Conservation (phyloP, 371 early-diverging fungal genomes). For the Syncephalis fuscata region DNA sequence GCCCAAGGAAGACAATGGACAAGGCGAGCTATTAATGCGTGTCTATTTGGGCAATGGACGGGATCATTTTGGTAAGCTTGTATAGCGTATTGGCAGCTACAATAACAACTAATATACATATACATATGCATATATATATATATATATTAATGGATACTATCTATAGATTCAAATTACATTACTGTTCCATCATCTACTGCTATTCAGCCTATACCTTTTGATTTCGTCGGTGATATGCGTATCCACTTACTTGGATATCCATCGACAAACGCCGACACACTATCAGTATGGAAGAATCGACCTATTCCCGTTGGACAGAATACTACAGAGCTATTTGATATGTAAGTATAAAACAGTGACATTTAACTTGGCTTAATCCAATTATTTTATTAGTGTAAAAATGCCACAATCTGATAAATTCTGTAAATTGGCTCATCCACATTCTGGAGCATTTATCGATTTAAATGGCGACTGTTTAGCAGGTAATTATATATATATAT, state of each 20-base stretch:
- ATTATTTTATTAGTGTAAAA: constrained; percentile 4
- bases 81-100: too few relatives aligned
- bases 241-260: constrained; percentile 64
- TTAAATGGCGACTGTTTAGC: constrained; percentile 83
- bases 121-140: background rate
- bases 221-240: constrained; percentile 61
- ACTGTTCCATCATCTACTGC: constrained; percentile 29
- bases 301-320: constrained; percentile 1
- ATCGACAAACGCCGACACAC: constrained; percentile 10
- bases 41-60: constrained; percentile 53
- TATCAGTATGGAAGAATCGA: constrained; percentile 38
- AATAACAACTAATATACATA: background rate
- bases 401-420: constrained; percentile 14
- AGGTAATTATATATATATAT: constrained; percentile 14
- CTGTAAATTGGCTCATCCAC: constrained; percentile 56
- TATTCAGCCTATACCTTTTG: constrained; percentile 62
- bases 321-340: constrained; percentile 6
- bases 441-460: constrained; percentile 84
- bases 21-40: constrained; percentile 38
- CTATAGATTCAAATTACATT: constrained; percentile 19
- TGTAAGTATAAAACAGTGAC: constrained; percentile 4
- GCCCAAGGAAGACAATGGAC: constrained; percentile 9
- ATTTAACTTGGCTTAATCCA: background rate
- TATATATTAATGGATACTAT: background rate
- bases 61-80: constrained; percentile 31